Evolutionary conservation across 352 stramenopile genomes (phyloP).

Genomic region (Phytophthora aleatoria): DNA sequence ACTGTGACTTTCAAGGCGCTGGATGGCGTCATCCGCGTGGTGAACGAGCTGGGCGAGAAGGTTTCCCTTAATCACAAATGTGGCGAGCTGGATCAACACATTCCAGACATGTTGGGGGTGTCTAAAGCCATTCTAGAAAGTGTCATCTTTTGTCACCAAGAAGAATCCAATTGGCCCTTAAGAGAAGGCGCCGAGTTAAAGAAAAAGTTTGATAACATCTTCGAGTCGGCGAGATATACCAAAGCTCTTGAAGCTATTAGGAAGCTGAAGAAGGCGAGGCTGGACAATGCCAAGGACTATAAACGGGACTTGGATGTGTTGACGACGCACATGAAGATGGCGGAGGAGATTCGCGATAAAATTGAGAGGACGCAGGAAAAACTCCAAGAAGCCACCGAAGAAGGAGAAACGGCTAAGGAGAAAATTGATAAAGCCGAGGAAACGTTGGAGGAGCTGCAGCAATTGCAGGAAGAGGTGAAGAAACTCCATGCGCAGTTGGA

Average conservation of each 20-base stretch:
- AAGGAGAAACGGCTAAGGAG: conserved; percentile 39
- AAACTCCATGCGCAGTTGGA: conserved; percentile 40
- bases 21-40: conserved; percentile 93
- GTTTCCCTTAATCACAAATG: conserved; percentile 95
- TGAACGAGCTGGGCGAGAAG: conserved; percentile 91
- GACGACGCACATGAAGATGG: conserved; percentile 79
- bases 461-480: conserved; percentile 50
- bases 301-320: conserved; percentile 94
- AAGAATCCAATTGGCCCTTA: conserved; percentile 97
- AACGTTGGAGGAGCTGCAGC: conserved; percentile 59
- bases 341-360: conserved; percentile 55
- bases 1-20: conserved; percentile 95
- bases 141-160: conserved; percentile 99
- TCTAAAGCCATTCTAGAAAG: conserved; percentile 98
- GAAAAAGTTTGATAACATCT: conserved; percentile 99
- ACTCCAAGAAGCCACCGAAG: conserved; percentile 41
- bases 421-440: conserved; percentile 53
- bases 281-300: conserved; percentile 89
- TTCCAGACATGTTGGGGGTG: conserved; percentile 96
- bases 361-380: conserved; percentile 55
- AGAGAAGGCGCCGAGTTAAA: conserved; percentile 97
- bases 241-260: conserved; percentile 98
- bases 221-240: conserved; percentile 98
- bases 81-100: conserved; percentile 93
- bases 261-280: conserved; percentile 92